Conservation (phyloP, 768 basidiomycete species). For the Suillus subluteus region DNA sequence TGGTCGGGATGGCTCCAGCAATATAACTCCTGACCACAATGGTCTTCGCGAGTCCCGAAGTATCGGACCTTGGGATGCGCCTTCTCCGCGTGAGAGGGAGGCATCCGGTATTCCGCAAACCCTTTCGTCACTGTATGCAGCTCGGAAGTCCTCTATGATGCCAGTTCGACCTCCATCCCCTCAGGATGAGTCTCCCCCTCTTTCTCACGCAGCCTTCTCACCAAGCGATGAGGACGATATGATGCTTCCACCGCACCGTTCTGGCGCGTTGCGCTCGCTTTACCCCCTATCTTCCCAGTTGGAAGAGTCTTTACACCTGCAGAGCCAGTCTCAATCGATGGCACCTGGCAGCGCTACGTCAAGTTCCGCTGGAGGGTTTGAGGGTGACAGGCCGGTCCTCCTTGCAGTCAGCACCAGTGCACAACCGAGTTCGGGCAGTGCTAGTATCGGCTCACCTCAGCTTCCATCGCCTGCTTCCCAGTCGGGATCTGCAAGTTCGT, state of each 20-base stretch:
- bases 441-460: conserved; percentile 69
- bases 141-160: conserved; percentile 26
- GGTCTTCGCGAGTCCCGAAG: conserved; percentile 22
- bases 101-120: conserved; percentile 19
- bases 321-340: conserved; percentile 32
- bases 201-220: conserved; percentile 25
- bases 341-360: conserved; percentile 44
- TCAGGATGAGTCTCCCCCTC: conserved; percentile 31
- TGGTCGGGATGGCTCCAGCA: conserved; percentile 27
- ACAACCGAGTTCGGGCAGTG: conserved; percentile 34
- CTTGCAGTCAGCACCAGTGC: conserved; percentile 54
- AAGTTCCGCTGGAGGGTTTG: conserved; percentile 49
- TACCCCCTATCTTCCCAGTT: conserved; percentile 25
- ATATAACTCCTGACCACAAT: background rate
- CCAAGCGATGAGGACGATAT: conserved; percentile 34
- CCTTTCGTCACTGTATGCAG: conserved; percentile 32
- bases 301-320: conserved; percentile 29
- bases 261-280: conserved; percentile 30
- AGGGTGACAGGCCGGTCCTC: conserved; percentile 28
- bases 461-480: conserved; percentile 77
- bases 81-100: conserved; percentile 37
- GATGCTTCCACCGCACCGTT: conserved; percentile 37
- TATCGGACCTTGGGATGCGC: conserved; percentile 38
- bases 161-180: conserved; percentile 32
- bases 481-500: conserved; percentile 51